Base-by-base conservation (phyloP, 2,329 filamentous ascomycete genomes). In the Exutisphaerella laricina region DNA sequence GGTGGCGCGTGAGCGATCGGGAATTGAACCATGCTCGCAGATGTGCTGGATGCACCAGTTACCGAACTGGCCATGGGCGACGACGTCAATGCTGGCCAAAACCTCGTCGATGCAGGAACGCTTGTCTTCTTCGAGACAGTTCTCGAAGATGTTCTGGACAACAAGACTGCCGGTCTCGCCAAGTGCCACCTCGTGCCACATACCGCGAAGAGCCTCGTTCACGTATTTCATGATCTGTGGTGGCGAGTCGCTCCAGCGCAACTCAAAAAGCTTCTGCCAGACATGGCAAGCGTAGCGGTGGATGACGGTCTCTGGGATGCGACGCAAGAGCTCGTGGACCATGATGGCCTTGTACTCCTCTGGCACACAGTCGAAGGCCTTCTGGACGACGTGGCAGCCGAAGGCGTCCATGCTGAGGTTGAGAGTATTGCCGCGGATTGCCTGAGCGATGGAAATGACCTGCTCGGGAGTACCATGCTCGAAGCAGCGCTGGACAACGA, bases 41-140 rank as follows among this genome's bases (percentile, higher is more conserved):
- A 98, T 88, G 68, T 98, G 92, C 69, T 98, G 92, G 59, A 98
- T 97, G 70, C 92, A 98, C 92, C 92, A 98, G 65, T 98, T 98
- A 43, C 92, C 92, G 62, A 98, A 98, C 64, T 98, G 92, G 18
- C 92, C 92, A 64, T 96, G 90, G 46, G 92, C 86, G 59, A 98
- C 88, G 49, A 95, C 85, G 67, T 98, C 88, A 57, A 98, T 95
- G 63, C 92, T 96, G 48, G 79, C 79, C 43, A 98, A 79, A 28
- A 98, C 92, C 66, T 98, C 92, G 65, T 95, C 89, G 61, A 98
- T 94, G 61, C 92, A 96, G 33, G 89, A 89, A 47, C 94, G 88
- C 89, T 98, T 98, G 70, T 98, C 92, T 59, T 97, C 90, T 61
- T 98, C 94, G 21, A 97, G 78, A 60, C 92, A 98, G 60, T 98